These are phyloP conservation scores for Elaeis guineensis DNA, from an alignment of 176 grass and related monocot genomes.

Conservation along the genomic window DNA sequence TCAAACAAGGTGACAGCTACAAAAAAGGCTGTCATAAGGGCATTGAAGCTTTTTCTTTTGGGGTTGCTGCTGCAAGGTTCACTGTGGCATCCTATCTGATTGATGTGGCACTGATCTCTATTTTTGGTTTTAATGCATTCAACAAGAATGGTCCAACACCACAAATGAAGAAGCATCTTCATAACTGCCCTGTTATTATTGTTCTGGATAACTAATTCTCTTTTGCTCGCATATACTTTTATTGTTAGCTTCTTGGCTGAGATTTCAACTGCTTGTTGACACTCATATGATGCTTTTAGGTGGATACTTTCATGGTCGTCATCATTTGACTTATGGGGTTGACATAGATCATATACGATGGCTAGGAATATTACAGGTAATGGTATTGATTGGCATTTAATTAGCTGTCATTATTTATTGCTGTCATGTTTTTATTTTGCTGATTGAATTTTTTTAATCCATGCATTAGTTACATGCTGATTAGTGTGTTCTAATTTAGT, in stretches of 20 bases:
- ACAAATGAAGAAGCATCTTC: too few relatives aligned
- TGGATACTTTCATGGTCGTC: conserved; percentile 83
- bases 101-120: not conserved
- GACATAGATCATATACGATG: conserved; percentile 70
- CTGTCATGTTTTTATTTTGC: not conserved
- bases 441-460: too few relatives aligned
- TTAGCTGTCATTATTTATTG: not conserved
- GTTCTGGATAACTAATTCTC: too few relatives aligned
- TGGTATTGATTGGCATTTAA: too few relatives aligned
- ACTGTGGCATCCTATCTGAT: not conserved
- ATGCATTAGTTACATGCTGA: too few relatives aligned
- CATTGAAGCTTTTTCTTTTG: conserved; percentile 76
- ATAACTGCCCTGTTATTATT: too few relatives aligned
- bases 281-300: conserved; percentile 30
- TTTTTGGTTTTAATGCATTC: not conserved
- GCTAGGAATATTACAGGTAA: conserved; percentile 85
- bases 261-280: too few relatives aligned
- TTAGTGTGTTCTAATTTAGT: too few relatives aligned
- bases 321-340: conserved; percentile 69
- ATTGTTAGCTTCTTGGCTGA: too few relatives aligned
- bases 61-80: conserved; percentile 88
- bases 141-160: too few relatives aligned
- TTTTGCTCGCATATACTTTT: too few relatives aligned
- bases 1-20: conserved; percentile 56
- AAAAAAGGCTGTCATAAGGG: conserved; percentile 68